A percentile compares a stretch with the other conserved stretches of the same genome.
Conservation (phyloP, 371 early-diverging fungal species). For the Haplosporangium sp. region DNA sequence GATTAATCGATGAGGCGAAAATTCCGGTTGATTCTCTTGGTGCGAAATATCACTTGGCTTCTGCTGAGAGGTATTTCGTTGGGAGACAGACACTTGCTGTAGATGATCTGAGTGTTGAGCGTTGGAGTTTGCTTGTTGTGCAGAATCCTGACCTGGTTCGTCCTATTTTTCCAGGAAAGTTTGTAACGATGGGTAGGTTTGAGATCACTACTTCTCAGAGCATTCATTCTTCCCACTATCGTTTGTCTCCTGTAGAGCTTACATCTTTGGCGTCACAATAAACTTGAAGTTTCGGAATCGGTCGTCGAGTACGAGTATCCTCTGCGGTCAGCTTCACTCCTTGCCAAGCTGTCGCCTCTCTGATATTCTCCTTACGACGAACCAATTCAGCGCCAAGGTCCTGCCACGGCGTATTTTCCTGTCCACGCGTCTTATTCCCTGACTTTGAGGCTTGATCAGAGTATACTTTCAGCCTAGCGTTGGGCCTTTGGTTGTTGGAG, state of each 20-base stretch:
- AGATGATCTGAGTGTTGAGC: too few relatives aligned
- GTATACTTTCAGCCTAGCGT: constrained; percentile 25
- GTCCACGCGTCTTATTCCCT: constrained; percentile 17
- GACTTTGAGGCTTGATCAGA: constrained; percentile 11
- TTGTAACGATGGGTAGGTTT: background rate
- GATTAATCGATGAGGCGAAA: background rate
- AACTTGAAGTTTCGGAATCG: constrained; percentile 55
- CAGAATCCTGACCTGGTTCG: background rate
- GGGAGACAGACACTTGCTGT: too few relatives aligned
- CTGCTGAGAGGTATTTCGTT: too few relatives aligned
- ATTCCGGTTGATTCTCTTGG: background rate
- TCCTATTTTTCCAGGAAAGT: background rate
- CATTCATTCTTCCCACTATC: background rate
- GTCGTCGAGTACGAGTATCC: constrained; percentile 34
- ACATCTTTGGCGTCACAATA: constrained; percentile 57
- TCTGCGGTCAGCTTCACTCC: constrained; percentile 61
- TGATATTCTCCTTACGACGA: constrained; percentile 63
- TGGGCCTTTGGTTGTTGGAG: constrained; percentile 18
- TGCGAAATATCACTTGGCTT: too few relatives aligned
- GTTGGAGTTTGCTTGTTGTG: too few relatives aligned
- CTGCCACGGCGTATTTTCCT: constrained; percentile 33
- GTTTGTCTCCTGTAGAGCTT: background rate
- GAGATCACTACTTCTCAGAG: too few relatives aligned
- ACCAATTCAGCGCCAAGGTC: constrained; percentile 49
- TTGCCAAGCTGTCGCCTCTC: constrained; percentile 59